Percentiles rank a stretch among this genome's conserved stretches.
Evolutionary conservation across 2,329 filamentous ascomycete genomes (phyloP).

Genomic region (Myriosclerotinia duriaeana): DNA sequence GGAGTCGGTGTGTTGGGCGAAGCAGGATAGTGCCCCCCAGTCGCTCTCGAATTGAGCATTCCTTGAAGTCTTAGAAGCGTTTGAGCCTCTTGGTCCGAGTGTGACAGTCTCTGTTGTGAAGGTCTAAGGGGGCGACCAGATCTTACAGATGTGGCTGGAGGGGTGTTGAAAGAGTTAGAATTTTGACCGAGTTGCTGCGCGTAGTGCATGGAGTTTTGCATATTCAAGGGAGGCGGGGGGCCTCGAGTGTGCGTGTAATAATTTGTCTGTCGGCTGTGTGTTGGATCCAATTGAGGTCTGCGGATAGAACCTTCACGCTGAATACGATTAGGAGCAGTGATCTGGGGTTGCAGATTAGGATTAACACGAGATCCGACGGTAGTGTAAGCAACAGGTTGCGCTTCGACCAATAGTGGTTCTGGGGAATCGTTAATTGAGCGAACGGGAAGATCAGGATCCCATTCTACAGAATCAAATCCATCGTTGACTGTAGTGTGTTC

Average conservation of each 20-base stretch:
- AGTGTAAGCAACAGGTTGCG: constrained; percentile 40
- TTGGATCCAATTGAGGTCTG: constrained; percentile 35
- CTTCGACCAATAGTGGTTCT: constrained; percentile 35
- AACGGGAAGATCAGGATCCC: constrained; percentile 37
- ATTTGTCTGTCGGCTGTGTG: constrained; percentile 31
- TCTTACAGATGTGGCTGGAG: constrained; percentile 19
- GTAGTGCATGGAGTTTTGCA: constrained; percentile 38
- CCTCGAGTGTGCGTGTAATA: constrained; percentile 29
- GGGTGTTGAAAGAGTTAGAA: constrained; percentile 19
- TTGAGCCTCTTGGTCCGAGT: constrained; percentile 26
- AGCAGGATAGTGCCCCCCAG: background rate
- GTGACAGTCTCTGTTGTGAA: constrained; percentile 21
- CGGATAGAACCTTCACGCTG: constrained; percentile 40
- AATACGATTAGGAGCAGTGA: constrained; percentile 40
- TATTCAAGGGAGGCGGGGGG: constrained; percentile 34
- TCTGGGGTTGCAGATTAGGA: constrained; percentile 36
- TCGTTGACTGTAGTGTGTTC: constrained; percentile 27
- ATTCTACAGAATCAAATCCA: constrained; percentile 38
- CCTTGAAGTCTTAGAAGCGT: constrained; percentile 21
- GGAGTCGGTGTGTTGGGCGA: constrained; percentile 18
- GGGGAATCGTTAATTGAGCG: constrained; percentile 36
- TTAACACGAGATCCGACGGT: constrained; percentile 42
- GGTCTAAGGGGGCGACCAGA: constrained; percentile 17
- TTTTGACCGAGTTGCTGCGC: constrained; percentile 36
- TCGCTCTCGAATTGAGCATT: constrained; percentile 15